A percentile compares a stretch with the other conserved stretches of the same genome.
These are phyloP conservation scores for Alternaria conjuncta DNA, from an alignment of 2,329 filamentous ascomycete genomes.

Conservation along the genomic window DNA sequence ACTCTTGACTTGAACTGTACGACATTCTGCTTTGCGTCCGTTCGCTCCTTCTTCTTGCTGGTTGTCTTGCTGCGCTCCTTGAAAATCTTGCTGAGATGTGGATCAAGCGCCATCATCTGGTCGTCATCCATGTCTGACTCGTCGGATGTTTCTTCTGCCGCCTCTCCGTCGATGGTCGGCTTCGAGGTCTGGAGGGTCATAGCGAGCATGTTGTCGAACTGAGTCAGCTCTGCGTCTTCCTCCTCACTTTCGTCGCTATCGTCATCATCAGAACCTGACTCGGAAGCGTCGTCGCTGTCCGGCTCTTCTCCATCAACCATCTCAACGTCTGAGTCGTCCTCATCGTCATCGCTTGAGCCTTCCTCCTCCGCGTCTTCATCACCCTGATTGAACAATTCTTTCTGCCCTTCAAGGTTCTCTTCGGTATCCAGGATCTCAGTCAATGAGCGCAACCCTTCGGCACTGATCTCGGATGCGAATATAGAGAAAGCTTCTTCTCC, in stretches of 20 bases:
- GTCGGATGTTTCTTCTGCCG: slow-evolving; percentile 67
- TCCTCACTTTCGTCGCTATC: slow-evolving; percentile 34
- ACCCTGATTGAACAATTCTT: slow-evolving; percentile 78
- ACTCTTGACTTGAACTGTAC: slow-evolving; percentile 95
- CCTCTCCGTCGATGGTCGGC: slow-evolving; percentile 65
- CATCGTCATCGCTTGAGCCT: slow-evolving; percentile 55
- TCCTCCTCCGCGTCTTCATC: slow-evolving; percentile 50
- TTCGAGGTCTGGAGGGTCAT: slow-evolving; percentile 72
- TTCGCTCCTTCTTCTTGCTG: slow-evolving; percentile 81
- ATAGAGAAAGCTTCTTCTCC: slow-evolving; percentile 87
- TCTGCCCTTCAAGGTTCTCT: slow-evolving; percentile 82
- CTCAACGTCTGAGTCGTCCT: slow-evolving; percentile 54
- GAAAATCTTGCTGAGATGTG: slow-evolving; percentile 84
- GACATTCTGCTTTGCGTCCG: slow-evolving; percentile 86
- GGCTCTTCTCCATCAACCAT: slow-evolving; percentile 50
- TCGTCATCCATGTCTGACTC: slow-evolving; percentile 89
- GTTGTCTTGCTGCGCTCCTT: slow-evolving; percentile 70
- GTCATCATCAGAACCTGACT: slow-evolving; percentile 20
- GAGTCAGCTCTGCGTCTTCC: slow-evolving; percentile 61
- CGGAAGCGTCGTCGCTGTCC: slow-evolving; percentile 33
- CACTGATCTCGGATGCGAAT: slow-evolving; percentile 77
- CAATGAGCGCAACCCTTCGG: slow-evolving; percentile 71
- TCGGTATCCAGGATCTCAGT: slow-evolving; percentile 75
- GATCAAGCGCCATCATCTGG: slow-evolving; percentile 90
- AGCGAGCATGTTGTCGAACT: slow-evolving; percentile 77